A percentile compares a stretch with the other conserved stretches of the same genome.
phyloP scores from a whole-genome alignment of 1,284 basidiomycete genomes.

The Spongiforma sp. region DNA sequence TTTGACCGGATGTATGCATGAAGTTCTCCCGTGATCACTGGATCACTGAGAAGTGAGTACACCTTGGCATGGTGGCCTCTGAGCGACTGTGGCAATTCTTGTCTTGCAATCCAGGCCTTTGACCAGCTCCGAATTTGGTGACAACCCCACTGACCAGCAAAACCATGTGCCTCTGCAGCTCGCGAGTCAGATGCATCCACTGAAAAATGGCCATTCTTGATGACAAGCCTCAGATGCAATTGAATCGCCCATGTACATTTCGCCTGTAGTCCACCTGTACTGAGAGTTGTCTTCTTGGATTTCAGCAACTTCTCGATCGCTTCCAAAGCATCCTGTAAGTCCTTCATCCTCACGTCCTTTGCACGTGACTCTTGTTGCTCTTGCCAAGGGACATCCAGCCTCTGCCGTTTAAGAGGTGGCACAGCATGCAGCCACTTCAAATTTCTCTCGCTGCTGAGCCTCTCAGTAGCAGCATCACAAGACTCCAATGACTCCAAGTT shows the following conservation, averaged over 20 bases:
- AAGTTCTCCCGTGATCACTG: neutral
- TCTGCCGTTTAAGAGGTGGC: neutral
- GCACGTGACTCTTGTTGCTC: neutral
- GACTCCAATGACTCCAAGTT: neutral
- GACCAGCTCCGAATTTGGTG: neutral
- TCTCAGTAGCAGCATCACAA: too few species aligned
- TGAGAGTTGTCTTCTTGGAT: neutral
- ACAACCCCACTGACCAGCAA: neutral
- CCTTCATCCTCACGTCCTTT: neutral
- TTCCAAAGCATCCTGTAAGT: neutral
- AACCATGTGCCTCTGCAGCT: neutral
- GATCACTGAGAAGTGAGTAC: neutral
- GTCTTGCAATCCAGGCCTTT: neutral
- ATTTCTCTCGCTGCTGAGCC: too few species aligned
- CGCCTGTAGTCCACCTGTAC: neutral
- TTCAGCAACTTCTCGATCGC: neutral
- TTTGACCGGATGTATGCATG: neutral
- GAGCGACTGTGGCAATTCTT: neutral
- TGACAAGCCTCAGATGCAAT: neutral
- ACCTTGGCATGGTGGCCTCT: neutral
- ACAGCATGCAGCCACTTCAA: neutral
- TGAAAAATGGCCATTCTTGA: neutral
- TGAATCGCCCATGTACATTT: neutral
- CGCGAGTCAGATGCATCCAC: neutral
- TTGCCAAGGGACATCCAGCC: neutral